phyloP scores from a whole-genome alignment of 257 asterid genomes.

The Fraxinus cuspidata region DNA sequence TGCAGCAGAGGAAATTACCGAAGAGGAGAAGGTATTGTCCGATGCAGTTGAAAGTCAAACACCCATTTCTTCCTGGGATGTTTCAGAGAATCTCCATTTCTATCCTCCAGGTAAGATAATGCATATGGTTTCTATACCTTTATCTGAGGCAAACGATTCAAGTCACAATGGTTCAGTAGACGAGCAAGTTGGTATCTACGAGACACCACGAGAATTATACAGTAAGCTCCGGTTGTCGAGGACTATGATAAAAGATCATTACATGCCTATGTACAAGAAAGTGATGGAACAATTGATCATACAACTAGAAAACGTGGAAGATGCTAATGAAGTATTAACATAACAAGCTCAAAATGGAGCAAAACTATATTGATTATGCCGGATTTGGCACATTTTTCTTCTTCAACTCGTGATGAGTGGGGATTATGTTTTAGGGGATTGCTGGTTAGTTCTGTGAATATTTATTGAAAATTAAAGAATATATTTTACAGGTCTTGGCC shows the following conservation, averaged over 20 bases:
- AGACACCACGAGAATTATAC: slow-evolving; percentile 75
- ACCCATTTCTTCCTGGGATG: slow-evolving; percentile 60
- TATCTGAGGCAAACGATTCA: slow-evolving; percentile 36
- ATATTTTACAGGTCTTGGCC: neutral
- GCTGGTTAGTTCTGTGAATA: neutral
- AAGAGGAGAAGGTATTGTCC: slow-evolving; percentile 67
- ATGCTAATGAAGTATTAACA: slow-evolving; percentile 31
- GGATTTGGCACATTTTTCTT: slow-evolving; percentile 4
- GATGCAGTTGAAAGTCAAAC: slow-evolving; percentile 65
- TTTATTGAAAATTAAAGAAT: neutral
- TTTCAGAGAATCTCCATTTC: slow-evolving; percentile 63
- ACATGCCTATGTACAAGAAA: slow-evolving; percentile 93
- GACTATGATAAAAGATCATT: slow-evolving; percentile 92
- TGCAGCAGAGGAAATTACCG: slow-evolving; percentile 66
- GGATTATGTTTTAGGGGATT: neutral
- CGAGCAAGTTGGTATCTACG: slow-evolving; percentile 68
- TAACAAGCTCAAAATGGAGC: slow-evolving; percentile 19
- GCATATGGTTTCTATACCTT: slow-evolving; percentile 70
- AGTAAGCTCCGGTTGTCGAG: slow-evolving; percentile 76
- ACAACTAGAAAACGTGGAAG: slow-evolving; percentile 70
- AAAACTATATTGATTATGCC: slow-evolving; percentile 17
- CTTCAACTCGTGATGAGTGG: neutral
- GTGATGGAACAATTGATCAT: slow-evolving; percentile 81
- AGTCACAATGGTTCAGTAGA: slow-evolving; percentile 31
- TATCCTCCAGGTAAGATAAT: slow-evolving; percentile 83